These are phyloP conservation scores for Galerina marginata DNA, from an alignment of 768 basidiomycete species.

Conservation along the genomic window DNA sequence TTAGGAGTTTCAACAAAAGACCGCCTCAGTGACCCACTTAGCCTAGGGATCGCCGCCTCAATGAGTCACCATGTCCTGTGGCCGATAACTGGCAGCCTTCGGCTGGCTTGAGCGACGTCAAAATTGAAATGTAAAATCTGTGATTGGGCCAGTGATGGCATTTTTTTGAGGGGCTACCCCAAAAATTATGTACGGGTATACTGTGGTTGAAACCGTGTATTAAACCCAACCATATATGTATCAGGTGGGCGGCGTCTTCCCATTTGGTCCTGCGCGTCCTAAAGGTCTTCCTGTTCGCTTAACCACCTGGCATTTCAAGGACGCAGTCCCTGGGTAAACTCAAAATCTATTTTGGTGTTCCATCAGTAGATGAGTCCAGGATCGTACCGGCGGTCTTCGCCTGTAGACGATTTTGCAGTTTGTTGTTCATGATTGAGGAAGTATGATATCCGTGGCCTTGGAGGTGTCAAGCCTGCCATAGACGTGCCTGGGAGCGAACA, in stretches of 20 bases:
- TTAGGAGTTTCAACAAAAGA: background rate
- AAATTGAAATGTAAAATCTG: no score
- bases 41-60: background rate
- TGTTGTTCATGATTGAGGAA: background rate
- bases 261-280: background rate
- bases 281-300: background rate
- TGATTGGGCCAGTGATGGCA: no score
- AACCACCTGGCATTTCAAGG: background rate
- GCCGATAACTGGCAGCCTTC: background rate
- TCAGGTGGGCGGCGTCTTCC: no score
- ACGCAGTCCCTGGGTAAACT: background rate
- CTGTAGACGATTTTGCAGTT: background rate
- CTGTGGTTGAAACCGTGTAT: no score
- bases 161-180: no score
- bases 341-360: background rate
- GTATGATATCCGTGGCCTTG: conserved; percentile 1
- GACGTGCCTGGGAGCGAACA: conserved; percentile 4
- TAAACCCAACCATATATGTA: no score
- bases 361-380: background rate
- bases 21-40: no score
- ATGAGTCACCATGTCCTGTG: background rate
- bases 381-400: conserved; percentile 3
- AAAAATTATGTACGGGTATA: no score
- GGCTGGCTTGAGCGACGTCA: background rate
- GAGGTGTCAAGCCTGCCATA: background rate